Evolutionary conservation across 2,329 filamentous ascomycete genomes (phyloP), one percentile per base, ranked within the genome.

Genomic region (Monilinia laxa): DNA sequence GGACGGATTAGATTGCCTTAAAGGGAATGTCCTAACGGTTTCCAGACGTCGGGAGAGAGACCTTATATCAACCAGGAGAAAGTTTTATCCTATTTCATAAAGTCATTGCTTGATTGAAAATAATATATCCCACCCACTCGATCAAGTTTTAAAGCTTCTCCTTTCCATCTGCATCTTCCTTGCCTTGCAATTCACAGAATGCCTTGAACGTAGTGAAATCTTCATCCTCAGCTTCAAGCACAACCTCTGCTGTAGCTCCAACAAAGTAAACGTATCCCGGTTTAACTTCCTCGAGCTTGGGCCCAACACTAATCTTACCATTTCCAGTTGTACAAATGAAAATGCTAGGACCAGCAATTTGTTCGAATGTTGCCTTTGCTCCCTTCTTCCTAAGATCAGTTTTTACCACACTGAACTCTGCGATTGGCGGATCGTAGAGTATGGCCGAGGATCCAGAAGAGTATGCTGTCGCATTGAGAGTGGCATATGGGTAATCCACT

Each of bases 381-480:
- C 88, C 90, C 0, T 83, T 78, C 23, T 82, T 83, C 71, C 89
- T 90, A 47, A 99, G 81, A 14, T 90, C 85, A 0, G 91, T 90
- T 74, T 92, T 89, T 57, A 97, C 87, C 20, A 99, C 94, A 71
- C 88, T 90, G 78, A 99, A 99, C 77, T 99, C 95, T 63, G 97
- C 92, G 70, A 99, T 99, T 0, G 95, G 95, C 0, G 95, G 95
- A 75, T 99, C 91, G 78, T 99, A 99, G 20, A 98, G 85, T 12
- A 85, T 81, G 4, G 87, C 85, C 9, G 86, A 82, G 2, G 91
- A 94, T 60, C 83, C 87, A 7, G 90, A 92, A 69, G 87, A 90
- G 80, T 97, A 97, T 9, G 89, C 93, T 0, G 83, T 79, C n/a
- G 87, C 85, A 78, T 97, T 96, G 65, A 97, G 82, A 2, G 89